phyloP scores from a whole-genome alignment of 2,329 filamentous ascomycete genomes.

The Pestalotiopsis sp. region DNA sequence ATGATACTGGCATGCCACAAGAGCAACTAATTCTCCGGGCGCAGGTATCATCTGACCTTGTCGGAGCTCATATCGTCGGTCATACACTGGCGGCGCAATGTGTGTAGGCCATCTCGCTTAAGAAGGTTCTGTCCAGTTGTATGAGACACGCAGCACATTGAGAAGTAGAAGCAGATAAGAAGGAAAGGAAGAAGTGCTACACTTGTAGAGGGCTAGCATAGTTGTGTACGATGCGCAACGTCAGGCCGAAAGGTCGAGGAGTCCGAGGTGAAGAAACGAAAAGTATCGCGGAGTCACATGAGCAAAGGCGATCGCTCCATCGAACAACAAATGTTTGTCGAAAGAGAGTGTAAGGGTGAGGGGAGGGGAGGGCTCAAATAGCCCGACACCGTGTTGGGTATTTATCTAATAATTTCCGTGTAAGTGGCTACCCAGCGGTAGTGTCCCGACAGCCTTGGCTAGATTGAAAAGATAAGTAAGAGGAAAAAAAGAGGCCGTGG shows the following conservation, averaged over 20 bases:
- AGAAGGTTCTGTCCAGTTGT: not conserved
- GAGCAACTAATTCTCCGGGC: not conserved
- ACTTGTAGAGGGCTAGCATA: not conserved
- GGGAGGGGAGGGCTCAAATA: not conserved
- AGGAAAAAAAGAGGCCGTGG: not conserved
- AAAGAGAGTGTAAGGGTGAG: not conserved
- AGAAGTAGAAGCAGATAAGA: not conserved
- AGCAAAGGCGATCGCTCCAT: not conserved
- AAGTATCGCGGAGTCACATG: not conserved
- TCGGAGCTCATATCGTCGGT: not conserved
- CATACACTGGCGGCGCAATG: not conserved
- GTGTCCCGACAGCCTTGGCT: not conserved
- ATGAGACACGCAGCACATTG: not conserved
- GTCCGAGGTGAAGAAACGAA: not conserved
- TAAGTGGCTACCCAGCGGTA: not conserved
- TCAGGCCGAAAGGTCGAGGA: not conserved
- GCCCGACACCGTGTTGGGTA: not conserved
- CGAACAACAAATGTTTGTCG: not conserved
- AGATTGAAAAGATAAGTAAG: conserved; percentile 4
- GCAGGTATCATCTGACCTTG: not conserved
- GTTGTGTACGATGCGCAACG: not conserved
- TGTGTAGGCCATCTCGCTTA: not conserved
- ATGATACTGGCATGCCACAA: not conserved
- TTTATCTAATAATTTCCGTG: not conserved
- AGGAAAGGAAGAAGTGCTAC: not conserved